A percentile compares a stretch with the other conserved stretches of the same genome.
phyloP scores from a whole-genome alignment of 2,329 filamentous ascomycete species.

The Cercospora canescens region DNA sequence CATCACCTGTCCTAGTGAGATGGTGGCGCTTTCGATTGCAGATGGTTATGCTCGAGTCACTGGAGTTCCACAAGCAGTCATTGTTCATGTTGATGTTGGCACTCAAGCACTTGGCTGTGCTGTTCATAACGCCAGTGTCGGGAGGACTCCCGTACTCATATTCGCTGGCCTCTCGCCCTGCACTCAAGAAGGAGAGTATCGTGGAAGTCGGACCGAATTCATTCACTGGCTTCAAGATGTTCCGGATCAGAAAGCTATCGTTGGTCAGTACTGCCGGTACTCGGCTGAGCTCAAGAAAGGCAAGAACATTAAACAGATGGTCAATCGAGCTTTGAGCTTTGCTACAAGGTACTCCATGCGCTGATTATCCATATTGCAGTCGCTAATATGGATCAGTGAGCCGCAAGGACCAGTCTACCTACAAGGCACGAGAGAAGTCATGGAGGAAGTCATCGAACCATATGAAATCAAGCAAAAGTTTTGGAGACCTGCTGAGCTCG shows the following conservation, averaged over 20 bases:
- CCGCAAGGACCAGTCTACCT: conserved; percentile 81
- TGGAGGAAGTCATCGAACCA: conserved; percentile 80
- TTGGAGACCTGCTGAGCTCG: conserved; percentile 71
- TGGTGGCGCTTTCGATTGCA: conserved; percentile 77
- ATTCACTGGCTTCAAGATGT: conserved; percentile 88
- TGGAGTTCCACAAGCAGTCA: conserved; percentile 72
- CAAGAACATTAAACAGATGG: conserved; percentile 84
- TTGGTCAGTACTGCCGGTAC: conserved; percentile 84
- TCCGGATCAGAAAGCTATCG: conserved; percentile 76
- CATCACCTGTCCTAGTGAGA: conserved; percentile 81
- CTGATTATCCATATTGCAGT: no score
- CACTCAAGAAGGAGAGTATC: conserved; percentile 74
- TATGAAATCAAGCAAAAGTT: conserved; percentile 67
- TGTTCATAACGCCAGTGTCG: conserved; percentile 43
- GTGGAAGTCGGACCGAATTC: conserved; percentile 76
- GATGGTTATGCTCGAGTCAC: conserved; percentile 76
- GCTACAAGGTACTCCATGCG: no score
- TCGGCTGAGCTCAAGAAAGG: conserved; percentile 80
- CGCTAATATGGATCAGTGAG: conserved; percentile 66
- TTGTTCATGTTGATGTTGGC: conserved; percentile 79
- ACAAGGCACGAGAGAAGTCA: conserved; percentile 74
- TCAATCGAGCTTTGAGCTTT: conserved; percentile 81
- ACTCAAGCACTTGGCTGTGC: conserved; percentile 61
- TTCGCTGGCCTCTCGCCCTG: conserved; percentile 78
- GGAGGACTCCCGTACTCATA: conserved; percentile 72